Evolutionary conservation across 2,329 filamentous ascomycete genomes (phyloP).

Genomic region (Colletotrichum theobromicola): DNA sequence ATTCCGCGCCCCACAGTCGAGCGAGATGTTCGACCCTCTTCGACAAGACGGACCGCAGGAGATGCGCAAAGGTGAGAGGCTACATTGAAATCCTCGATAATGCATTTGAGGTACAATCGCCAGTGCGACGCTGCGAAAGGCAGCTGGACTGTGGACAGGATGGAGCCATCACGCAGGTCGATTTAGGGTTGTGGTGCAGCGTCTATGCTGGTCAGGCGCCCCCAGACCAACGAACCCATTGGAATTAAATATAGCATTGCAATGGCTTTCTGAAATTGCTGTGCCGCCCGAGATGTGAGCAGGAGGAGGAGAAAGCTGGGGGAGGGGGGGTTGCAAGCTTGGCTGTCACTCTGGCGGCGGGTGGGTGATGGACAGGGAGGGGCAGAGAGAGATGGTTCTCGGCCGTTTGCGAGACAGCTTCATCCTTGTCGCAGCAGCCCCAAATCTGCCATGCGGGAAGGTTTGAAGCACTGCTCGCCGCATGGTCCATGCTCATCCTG

Average conservation of each 20-base stretch:
- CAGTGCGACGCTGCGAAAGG: neutral
- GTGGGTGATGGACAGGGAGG: neutral
- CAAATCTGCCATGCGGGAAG: neutral
- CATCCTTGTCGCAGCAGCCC: neutral
- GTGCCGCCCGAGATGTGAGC: neutral
- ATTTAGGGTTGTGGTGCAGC: neutral
- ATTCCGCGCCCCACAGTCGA: neutral
- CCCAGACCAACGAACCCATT: neutral
- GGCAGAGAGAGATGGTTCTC: neutral
- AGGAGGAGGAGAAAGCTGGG: neutral
- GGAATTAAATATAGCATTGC: neutral
- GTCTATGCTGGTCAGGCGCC: neutral
- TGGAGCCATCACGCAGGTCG: neutral
- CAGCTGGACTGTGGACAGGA: too few relatives aligned
- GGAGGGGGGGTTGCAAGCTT: neutral
- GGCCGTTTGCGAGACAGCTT: conserved; percentile 2
- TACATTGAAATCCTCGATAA: neutral
- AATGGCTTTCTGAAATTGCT: neutral
- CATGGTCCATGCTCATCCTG: neutral
- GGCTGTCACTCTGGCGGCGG: neutral
- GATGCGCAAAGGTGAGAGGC: neutral
- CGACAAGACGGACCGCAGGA: fast-evolving
- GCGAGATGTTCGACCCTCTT: neutral
- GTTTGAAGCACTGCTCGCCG: neutral
- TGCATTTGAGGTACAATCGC: neutral